phyloP scores from a whole-genome alignment of 345 rosid species.

The Hevea brasiliensis region DNA sequence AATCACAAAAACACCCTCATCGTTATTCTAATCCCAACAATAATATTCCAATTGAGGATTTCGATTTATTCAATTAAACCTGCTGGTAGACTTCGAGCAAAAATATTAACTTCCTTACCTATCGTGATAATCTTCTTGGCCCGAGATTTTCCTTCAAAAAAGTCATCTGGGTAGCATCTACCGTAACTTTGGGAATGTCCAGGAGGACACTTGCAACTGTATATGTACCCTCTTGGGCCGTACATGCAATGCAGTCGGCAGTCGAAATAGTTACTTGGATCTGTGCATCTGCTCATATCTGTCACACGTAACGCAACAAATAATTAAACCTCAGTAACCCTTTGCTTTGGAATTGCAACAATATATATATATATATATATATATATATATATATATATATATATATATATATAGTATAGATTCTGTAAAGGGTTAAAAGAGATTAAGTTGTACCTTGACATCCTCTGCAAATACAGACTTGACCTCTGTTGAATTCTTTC shows the following conservation, averaged over 20 bases:
- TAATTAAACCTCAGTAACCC: background rate
- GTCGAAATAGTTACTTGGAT: background rate
- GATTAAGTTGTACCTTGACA: background rate
- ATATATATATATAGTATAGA: no score
- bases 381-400: background rate
- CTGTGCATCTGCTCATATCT: background rate
- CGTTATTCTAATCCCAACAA: background rate
- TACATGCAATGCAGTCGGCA: background rate
- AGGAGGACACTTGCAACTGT: background rate
- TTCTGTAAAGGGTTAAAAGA: background rate
- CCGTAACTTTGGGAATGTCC: no score
- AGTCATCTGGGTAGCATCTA: background rate
- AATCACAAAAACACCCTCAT: background rate
- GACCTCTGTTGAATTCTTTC: background rate
- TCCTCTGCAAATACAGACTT: slow-evolving; percentile 2
- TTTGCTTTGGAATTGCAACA: background rate
- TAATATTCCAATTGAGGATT: no score
- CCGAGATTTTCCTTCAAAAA: background rate
- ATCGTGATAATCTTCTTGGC: no score
- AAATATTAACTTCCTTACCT: no score
- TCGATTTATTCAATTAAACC: no score
- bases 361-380: background rate
- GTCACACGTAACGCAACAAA: background rate
- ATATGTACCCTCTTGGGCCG: background rate
- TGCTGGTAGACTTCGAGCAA: no score